Evolutionary conservation across 2,329 filamentous ascomycete species (phyloP).

Genomic region (Didymosphaeria variabile): DNA sequence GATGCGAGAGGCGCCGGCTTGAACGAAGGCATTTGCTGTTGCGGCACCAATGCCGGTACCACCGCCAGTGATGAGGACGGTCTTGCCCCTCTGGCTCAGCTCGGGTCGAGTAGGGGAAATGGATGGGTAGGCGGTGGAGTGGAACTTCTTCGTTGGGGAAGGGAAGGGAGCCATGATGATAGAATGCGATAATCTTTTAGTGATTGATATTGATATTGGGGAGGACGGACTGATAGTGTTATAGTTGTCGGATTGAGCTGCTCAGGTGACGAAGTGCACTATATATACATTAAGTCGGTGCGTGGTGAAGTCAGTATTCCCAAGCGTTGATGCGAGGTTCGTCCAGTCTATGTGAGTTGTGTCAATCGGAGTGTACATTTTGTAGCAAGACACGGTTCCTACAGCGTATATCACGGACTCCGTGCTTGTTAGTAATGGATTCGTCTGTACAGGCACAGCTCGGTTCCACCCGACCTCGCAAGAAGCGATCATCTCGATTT

Average conservation of each 20-base stretch:
- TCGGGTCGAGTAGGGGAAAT: slow-evolving; percentile 43
- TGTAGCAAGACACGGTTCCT: background rate
- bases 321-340: background rate
- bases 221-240: background rate
- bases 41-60: slow-evolving; percentile 58
- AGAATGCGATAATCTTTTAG: background rate
- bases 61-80: slow-evolving; percentile 49
- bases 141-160: slow-evolving; percentile 27
- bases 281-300: background rate
- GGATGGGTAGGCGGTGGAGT: slow-evolving; percentile 29
- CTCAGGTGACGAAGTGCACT: background rate
- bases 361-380: background rate
- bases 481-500: background rate
- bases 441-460: background rate
- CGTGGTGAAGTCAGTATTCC: background rate
- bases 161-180: slow-evolving; percentile 46
- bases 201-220: background rate
- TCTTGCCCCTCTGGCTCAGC: slow-evolving; percentile 37
- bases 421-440: background rate
- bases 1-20: slow-evolving; percentile 56
- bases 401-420: background rate
- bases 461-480: background rate
- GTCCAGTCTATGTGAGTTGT: background rate
- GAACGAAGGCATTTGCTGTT: slow-evolving; percentile 55
- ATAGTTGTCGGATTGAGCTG: background rate